Evolutionary conservation across 2,329 filamentous ascomycete genomes (phyloP).

Genomic region (Epichloe baconii): DNA sequence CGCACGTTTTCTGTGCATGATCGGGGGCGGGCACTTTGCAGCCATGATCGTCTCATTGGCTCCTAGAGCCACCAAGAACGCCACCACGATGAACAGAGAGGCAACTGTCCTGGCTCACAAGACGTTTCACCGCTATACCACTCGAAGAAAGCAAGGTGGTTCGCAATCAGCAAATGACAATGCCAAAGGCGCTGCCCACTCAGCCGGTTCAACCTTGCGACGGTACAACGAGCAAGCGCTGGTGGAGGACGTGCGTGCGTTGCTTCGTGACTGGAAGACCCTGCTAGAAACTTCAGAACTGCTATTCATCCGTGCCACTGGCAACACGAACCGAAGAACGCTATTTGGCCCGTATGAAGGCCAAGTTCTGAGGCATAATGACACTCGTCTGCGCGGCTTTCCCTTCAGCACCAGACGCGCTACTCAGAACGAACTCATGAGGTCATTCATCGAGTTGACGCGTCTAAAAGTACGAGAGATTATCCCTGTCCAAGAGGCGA

Average conservation of each 20-base stretch:
- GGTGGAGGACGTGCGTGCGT: conserved; percentile 69
- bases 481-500: conserved; percentile 46
- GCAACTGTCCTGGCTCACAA: conserved; percentile 88
- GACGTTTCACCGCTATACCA: conserved; percentile 96
- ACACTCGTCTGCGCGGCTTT: conserved; percentile 71
- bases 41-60: conserved; percentile 88
- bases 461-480: conserved; percentile 75
- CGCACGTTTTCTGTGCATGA: conserved; percentile 95
- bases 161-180: conserved; percentile 89
- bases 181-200: conserved; percentile 87
- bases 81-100: conserved; percentile 62
- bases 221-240: conserved; percentile 90
- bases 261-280: conserved; percentile 73
- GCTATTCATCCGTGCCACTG: conserved; percentile 80
- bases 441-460: conserved; percentile 86
- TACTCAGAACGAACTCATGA: conserved; percentile 89
- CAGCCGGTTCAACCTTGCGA: conserved; percentile 77
- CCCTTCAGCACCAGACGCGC: conserved; percentile 87
- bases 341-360: conserved; percentile 86
- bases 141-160: conserved; percentile 88
- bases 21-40: conserved; percentile 93
- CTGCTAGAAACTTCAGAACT: conserved; percentile 76
- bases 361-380: conserved; percentile 67
- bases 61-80: conserved; percentile 61
- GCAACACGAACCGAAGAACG: conserved; percentile 72